Evolutionary conservation across 345 rosid genomes (phyloP).

Genomic region (Anacardium occidentale): DNA sequence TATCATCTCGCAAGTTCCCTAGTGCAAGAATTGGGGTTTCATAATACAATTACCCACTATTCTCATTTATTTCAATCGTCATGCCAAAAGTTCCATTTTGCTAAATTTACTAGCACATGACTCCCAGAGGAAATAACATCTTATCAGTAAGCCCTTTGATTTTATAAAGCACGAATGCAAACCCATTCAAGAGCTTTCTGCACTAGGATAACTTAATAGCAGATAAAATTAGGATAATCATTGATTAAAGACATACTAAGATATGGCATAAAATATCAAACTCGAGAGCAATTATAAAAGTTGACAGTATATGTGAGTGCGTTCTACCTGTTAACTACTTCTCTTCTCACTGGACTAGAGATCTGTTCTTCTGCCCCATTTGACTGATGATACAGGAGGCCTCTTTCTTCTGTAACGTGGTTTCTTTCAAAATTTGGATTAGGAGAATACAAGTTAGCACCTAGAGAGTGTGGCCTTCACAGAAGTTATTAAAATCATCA

Average conservation of each 20-base stretch:
- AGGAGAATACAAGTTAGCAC: constrained; percentile 28
- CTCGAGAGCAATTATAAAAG: neutral
- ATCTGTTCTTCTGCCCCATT: constrained; percentile 32
- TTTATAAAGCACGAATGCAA: neutral
- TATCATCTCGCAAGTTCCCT: neutral
- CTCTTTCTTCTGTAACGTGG: constrained; percentile 28
- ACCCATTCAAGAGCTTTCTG: neutral
- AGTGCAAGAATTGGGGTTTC: neutral
- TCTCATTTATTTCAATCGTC: constrained; percentile 1
- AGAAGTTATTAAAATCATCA: constrained; percentile 15
- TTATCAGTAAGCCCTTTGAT: neutral
- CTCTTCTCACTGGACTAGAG: constrained; percentile 47
- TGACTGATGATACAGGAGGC: constrained; percentile 35
- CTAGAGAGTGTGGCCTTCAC: constrained; percentile 26
- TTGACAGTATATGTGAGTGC: neutral
- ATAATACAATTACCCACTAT: neutral
- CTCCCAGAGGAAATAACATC: neutral
- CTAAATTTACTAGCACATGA: neutral
- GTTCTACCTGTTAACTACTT: constrained; percentile 41
- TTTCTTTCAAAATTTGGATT: constrained; percentile 24
- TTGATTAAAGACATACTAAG: too few relatives aligned
- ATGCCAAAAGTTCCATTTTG: neutral
- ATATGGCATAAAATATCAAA: neutral
- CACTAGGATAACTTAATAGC: neutral
- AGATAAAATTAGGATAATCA: neutral